These are phyloP conservation scores for Margaritispora aquatica DNA, from an alignment of 495 filamentous ascomycete species.

Conservation along the genomic window DNA sequence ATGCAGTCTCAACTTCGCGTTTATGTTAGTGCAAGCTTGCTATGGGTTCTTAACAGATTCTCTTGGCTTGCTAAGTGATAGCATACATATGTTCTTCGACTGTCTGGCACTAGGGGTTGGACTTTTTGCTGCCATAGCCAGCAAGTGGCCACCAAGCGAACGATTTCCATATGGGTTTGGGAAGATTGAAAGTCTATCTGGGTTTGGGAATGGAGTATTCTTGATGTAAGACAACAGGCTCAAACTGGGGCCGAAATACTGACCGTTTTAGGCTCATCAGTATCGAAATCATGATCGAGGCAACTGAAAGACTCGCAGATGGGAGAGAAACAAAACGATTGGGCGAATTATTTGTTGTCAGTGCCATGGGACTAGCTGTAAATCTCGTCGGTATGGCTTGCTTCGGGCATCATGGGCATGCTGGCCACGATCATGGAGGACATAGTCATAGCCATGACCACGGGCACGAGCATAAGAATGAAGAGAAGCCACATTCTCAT, in stretches of 20 bases:
- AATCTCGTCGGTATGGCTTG: conserved; percentile 89
- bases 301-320: conserved; percentile 76
- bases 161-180: conserved; percentile 93
- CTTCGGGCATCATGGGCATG: conserved; percentile 66
- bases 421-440: conserved; percentile 53
- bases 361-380: conserved; percentile 74
- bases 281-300: conserved; percentile 94
- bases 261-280: conserved; percentile 83
- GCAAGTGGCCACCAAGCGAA: conserved; percentile 88
- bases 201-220: conserved; percentile 96
- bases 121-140: conserved; percentile 91
- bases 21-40: conserved; percentile 91
- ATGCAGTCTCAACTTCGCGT: conserved; percentile 78
- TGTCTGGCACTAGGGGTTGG: conserved; percentile 89
- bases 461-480: conserved; percentile 5
- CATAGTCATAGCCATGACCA: conserved; percentile 34
- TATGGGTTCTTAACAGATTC: conserved; percentile 93
- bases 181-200: conserved; percentile 93
- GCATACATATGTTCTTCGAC: conserved; percentile 99
- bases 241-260: no score
- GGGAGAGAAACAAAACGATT: conserved; percentile 78
- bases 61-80: conserved; percentile 89
- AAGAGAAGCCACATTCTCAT: conserved; percentile 26
- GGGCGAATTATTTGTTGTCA: conserved; percentile 81
- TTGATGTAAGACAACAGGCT: conserved; percentile 70